Base-by-base conservation (phyloP, 139 green algal species). In the Coelastrella sp. region DNA sequence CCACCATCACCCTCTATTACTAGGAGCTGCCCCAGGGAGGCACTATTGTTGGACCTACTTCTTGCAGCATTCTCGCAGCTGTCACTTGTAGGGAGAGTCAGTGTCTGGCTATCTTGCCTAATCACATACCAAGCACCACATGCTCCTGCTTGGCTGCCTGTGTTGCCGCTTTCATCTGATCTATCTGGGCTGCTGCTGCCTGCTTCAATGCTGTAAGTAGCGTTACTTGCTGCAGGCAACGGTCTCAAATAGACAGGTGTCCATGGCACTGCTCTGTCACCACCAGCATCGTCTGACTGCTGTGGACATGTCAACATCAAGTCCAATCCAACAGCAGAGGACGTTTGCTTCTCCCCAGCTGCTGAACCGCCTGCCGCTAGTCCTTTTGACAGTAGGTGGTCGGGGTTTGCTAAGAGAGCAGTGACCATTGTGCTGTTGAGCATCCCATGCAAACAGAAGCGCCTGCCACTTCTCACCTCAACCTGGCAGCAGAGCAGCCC, bases 1-100 rank as follows among this genome's bases (percentile, higher is more conserved):
- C 80, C 80, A 10, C 80, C 80, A 73, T 86, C 80, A 16, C 80
- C 80, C 80, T 86, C 80, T 20, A 86, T 20, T 5, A 86, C 58
- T 10, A 58, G 65, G 16, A 23, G 5, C 8, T 23, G 16, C 20
- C 16, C 14, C 8, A 22, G 5, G 23, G 80, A 16, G 59, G 7
- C 14, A 60, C 80, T 58, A 20, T 76, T 22, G 17, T 32, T 71
- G 4, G 32, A 47, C 1, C 0, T 71, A 76, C 68, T 32, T 4
- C 80, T 74, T 14, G 6, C 59, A 5, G 20, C 80, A 8, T 22
- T 68, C 23, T 23, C n/a, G 17, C 80, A 86, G 80, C 80, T 7
- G 58, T 7, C 20, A 19, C 58, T 56, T 19, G 59, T 57, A n/a
- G 58, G 80, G 3, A 86, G 0, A 3, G 58, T 5, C 20, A 86